phyloP scores from a whole-genome alignment of 2,329 filamentous ascomycete genomes.

The Exophiala aquamarina region DNA sequence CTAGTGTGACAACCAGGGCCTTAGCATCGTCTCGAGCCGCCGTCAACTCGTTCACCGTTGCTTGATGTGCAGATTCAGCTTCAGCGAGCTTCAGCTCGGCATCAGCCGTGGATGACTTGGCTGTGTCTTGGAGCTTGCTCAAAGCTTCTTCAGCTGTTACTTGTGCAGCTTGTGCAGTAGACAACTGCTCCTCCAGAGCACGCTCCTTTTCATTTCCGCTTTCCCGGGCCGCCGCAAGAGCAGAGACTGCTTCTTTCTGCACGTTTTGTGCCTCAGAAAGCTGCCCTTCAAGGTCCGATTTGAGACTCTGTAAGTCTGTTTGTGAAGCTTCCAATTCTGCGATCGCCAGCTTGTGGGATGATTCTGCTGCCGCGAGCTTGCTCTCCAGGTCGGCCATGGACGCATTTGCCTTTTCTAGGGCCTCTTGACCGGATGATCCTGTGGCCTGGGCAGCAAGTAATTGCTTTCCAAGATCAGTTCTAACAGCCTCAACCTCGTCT shows the following conservation, averaged over 20 bases:
- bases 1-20: neutral
- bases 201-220: neutral
- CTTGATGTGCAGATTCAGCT: neutral
- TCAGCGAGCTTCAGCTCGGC: neutral
- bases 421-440: slow-evolving; percentile 6
- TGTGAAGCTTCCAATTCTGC: slow-evolving; percentile 9
- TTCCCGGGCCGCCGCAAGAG: neutral
- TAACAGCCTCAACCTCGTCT: slow-evolving; percentile 5
- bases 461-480: slow-evolving; percentile 7
- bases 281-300: neutral
- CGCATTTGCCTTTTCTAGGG: slow-evolving; percentile 10
- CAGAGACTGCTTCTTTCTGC: neutral
- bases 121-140: slow-evolving; percentile 1
- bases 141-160: slow-evolving; percentile 8
- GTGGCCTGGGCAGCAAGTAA: neutral
- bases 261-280: slow-evolving; percentile 1
- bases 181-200: slow-evolving; percentile 12
- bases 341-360: slow-evolving; percentile 5
- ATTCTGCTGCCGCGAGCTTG: slow-evolving; percentile 6
- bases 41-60: neutral
- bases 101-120: neutral
- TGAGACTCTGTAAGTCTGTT: neutral
- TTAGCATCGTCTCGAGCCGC: neutral
- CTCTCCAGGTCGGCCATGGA: slow-evolving; percentile 11
- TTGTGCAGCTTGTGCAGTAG: slow-evolving; percentile 5